Base-by-base conservation (phyloP, 2,329 filamentous ascomycete genomes). In the Juglanconis oblonga region DNA sequence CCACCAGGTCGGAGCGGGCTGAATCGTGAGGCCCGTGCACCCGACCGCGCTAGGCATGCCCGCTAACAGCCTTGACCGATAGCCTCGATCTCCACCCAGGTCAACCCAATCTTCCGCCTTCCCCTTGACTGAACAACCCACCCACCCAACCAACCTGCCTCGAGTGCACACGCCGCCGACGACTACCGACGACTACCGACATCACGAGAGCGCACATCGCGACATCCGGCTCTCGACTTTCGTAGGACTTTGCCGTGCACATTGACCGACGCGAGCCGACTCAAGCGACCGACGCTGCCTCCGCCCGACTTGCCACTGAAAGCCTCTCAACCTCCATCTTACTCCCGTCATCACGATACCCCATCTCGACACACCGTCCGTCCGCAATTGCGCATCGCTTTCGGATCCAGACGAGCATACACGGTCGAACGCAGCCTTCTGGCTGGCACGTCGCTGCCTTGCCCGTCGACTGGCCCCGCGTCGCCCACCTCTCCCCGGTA, bases 201-300 rank as follows among this genome's bases (percentile, higher is more conserved):
- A 48, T 13, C 9, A 24, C 24, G 45, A 48, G 3, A 31, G 52
- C 51, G 52, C n/a, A 9, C 11, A 51, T 59, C 49, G 52, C 57
- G 51, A 49, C 38, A 32, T 53, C 24, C 17, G 33, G 35, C 24
- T 56, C 32, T 36, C 52, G 38, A 24, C 11, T 40, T 42, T 48
- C 35, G 31, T 36, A 52, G 52, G 29, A 10, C n/a, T 42, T 53
- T 49, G 57, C 33, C 52, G 52, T 55, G 49, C 57, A 56, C 55
- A 49, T 52, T 49, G 52, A 40, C 31, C 57, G 42, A 7, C 32
- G 40, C 57, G 17, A 56, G 32, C 50, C 36, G 38, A 35, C 40
- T 44, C 47, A 13, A 52, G 51, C 54, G 54, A 56, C 57, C 57
- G 52, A 36, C 60, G 60, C 57, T 52, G 60, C 53, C 29, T 44